phyloP scores from a whole-genome alignment of 176 grass and related monocot genomes.

The Juncus inflexus region DNA sequence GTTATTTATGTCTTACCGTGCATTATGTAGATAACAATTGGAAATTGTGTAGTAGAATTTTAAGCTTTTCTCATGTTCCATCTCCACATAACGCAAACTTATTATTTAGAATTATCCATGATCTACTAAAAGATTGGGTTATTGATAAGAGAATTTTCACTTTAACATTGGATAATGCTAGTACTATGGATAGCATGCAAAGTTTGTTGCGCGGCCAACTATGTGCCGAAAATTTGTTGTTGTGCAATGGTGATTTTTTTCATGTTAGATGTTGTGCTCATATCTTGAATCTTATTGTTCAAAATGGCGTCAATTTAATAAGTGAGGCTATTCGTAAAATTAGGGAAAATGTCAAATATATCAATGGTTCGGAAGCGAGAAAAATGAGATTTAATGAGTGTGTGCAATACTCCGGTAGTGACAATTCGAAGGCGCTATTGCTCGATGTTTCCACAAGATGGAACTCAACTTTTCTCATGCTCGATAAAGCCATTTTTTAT shows the following conservation, averaged over 20 bases:
- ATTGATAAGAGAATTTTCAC: neutral
- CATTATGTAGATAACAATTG: too few relatives aligned
- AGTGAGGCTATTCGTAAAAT: neutral
- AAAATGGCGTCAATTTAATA: neutral
- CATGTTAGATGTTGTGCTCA: too few relatives aligned
- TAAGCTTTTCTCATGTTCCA: neutral
- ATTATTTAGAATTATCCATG: neutral
- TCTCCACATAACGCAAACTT: neutral
- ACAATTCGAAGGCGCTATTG: neutral
- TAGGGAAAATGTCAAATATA: neutral
- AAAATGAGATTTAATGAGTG: neutral
- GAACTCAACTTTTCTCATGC: constrained; percentile 1
- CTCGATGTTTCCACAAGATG: neutral
- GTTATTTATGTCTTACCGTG: neutral
- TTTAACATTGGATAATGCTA: neutral
- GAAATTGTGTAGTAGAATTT: too few relatives aligned
- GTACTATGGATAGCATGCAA: neutral
- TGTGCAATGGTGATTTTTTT: neutral
- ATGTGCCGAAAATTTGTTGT: neutral
- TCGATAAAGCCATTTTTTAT: neutral
- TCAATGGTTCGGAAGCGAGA: neutral
- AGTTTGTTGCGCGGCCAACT: neutral
- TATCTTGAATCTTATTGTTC: too few relatives aligned
- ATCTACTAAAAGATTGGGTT: neutral
- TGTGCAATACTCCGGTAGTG: neutral